phyloP scores from a whole-genome alignment of 179 eudicot genomes.

The Amaranthus tricolor region DNA sequence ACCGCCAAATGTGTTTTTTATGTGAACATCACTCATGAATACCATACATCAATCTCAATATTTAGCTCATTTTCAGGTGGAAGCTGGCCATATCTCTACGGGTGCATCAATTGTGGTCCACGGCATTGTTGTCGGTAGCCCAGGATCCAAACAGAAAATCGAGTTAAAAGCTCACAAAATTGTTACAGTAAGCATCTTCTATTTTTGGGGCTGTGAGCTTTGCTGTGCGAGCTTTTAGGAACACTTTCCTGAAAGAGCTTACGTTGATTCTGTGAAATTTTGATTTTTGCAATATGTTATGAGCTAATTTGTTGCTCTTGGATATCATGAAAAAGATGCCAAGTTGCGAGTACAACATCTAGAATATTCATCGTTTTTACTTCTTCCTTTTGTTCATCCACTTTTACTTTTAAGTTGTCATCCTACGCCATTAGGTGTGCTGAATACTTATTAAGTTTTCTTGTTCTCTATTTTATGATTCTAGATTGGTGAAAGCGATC shows the following conservation, averaged over 20 bases:
- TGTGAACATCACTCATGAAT: neutral
- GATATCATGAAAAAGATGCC: neutral
- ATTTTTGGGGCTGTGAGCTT: neutral
- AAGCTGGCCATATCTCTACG: conserved; percentile 66
- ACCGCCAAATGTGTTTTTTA: neutral
- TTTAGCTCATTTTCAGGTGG: conserved; percentile 50
- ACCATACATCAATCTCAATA: neutral
- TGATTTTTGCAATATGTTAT: neutral
- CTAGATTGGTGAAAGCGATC: conserved; percentile 82
- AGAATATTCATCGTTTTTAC: neutral
- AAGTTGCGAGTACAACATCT: neutral
- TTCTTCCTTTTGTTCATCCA: neutral
- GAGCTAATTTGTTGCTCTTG: neutral
- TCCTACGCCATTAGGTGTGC: neutral
- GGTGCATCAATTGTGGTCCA: conserved; percentile 85
- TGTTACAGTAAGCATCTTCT: conserved; percentile 38
- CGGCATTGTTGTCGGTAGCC: conserved; percentile 75
- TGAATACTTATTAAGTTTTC: conserved; percentile 12
- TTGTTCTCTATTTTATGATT: conserved; percentile 10
- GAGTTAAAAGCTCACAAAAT: conserved; percentile 81
- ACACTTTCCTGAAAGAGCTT: neutral
- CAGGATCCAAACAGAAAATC: conserved; percentile 88
- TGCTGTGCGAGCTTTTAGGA: neutral
- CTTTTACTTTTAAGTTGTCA: neutral
- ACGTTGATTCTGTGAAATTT: too few species aligned